A percentile compares a stretch with the other conserved stretches of the same genome.
Conservation (phyloP, 306 rosid genomes). For the Glycine tomentella region DNA sequence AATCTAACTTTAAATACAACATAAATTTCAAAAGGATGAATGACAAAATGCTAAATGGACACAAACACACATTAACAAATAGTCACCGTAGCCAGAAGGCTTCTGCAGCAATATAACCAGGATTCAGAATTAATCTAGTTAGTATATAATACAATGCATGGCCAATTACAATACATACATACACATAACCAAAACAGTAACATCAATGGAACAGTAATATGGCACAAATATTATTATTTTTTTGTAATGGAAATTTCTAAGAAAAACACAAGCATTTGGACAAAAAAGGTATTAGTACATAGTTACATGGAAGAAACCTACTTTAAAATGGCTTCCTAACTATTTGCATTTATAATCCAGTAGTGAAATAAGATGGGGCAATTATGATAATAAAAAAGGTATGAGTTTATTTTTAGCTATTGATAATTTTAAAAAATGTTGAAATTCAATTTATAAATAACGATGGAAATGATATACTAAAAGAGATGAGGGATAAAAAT, state of each 20-base stretch:
- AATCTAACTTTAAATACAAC: neutral
- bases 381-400: no score
- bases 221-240: slow-evolving; percentile 3
- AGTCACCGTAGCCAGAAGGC: neutral
- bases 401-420: no score
- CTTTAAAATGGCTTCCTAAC: slow-evolving; percentile 18
- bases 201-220: slow-evolving; percentile 37
- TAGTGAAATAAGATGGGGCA: slow-evolving; percentile 19
- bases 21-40: neutral
- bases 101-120: slow-evolving; percentile 24
- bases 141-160: neutral
- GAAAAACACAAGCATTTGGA: slow-evolving; percentile 36
- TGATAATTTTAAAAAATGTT: no score
- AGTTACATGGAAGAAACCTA: slow-evolving; percentile 28
- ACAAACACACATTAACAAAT: neutral
- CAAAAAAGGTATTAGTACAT: slow-evolving; percentile 12
- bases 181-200: slow-evolving; percentile 8
- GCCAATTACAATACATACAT: neutral
- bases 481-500: no score
- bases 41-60: neutral
- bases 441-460: no score
- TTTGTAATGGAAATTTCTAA: slow-evolving; percentile 15
- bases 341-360: slow-evolving; percentile 40
- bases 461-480: no score
- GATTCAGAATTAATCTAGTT: slow-evolving; percentile 19